phyloP scores from a whole-genome alignment of 1,139 yeast species.

The Suhomyces taliae region DNA sequence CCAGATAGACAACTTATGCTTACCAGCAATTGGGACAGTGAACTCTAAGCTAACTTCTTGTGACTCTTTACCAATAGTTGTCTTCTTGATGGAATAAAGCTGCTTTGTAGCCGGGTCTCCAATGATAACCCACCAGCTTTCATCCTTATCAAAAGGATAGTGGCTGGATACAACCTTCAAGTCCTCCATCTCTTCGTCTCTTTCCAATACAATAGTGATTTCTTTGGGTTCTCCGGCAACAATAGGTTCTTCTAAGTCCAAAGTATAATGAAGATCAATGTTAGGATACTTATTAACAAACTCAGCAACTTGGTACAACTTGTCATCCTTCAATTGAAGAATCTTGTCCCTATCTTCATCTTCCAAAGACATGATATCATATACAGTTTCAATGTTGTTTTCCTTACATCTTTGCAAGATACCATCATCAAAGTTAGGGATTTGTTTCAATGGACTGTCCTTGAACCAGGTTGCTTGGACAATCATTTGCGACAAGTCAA shows the following conservation, averaged over 20 bases:
- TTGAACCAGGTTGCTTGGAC: slow-evolving; percentile 80
- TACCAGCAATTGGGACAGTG: slow-evolving; percentile 60
- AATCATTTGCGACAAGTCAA: slow-evolving; percentile 89
- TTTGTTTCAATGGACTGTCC: slow-evolving; percentile 77
- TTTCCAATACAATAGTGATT: slow-evolving; percentile 54
- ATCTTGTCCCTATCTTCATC: slow-evolving; percentile 71
- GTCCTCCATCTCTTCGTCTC: slow-evolving; percentile 79
- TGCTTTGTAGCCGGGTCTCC: slow-evolving; percentile 65
- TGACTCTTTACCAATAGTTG: slow-evolving; percentile 51
- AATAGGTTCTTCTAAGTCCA: slow-evolving; percentile 40
- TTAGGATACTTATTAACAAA: slow-evolving; percentile 91
- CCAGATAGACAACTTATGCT: slow-evolving; percentile 68
- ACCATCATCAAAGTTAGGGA: slow-evolving; percentile 64
- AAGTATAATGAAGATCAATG: slow-evolving; percentile 63
- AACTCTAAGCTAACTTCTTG: slow-evolving; percentile 58
- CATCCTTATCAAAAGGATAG: slow-evolving; percentile 63
- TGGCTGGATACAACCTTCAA: slow-evolving; percentile 54
- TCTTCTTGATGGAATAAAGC: slow-evolving; percentile 72
- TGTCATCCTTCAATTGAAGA: slow-evolving; percentile 52
- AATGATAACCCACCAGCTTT: slow-evolving; percentile 85
- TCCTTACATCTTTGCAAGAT: slow-evolving; percentile 60
- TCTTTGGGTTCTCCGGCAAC: slow-evolving; percentile 46
- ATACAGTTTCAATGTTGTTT: slow-evolving; percentile 65
- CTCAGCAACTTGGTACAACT: slow-evolving; percentile 66
- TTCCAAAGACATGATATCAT: slow-evolving; percentile 83